Base-by-base conservation (phyloP, 2,329 filamentous ascomycete species). In the Nigrospora oryzae region DNA sequence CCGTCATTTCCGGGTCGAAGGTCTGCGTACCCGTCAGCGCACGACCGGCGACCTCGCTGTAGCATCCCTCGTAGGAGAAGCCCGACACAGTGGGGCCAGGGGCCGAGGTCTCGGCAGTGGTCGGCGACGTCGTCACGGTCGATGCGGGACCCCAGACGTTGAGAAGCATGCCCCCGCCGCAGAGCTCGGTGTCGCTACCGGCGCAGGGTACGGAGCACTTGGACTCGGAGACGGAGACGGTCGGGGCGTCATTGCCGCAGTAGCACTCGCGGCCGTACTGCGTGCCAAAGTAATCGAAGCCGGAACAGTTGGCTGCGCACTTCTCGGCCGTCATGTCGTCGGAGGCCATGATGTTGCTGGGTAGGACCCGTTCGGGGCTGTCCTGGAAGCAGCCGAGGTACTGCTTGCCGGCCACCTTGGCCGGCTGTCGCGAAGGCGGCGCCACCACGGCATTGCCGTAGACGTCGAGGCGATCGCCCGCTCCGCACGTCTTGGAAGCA, bases 221-320 rank as follows among this genome's bases (percentile, higher is more conserved):
- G 13, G 47, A 43, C 23, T 51, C 39, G 2, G 37, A 39, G 15
- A 48, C 49, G 33, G 36, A 40, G 45, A 36, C 53, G 13, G 40
- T 40, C 30, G 47, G 50, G 36, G 40, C 46, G 11, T 14, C 35
- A 40, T 64, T 55, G 14, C 61, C 63, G 41, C 67, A 70, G 55
- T 63, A 68, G 54, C 69, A 71, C 49, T 69, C 60, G 0, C 55
- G 52, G 8, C 63, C 63, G 44, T 64, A 63, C 53, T 67, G 63
- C 15, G 67, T 52, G 3, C 65, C 66, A 6, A 61, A 63, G 45
- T 63, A 67, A 12, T 49, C 44, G 51, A 59, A 64, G 15, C 51
- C 48, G 42, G 49, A 52, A 56, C 62, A 64, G 38, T 47, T 45
- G 8, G 46, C 30, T 1, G 63, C 55, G 46, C 63, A 66, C 28